Evolutionary conservation across 768 basidiomycete species (phyloP), one percentile per base, ranked within the genome.

Genomic region (Lactifluus pinguis): DNA sequence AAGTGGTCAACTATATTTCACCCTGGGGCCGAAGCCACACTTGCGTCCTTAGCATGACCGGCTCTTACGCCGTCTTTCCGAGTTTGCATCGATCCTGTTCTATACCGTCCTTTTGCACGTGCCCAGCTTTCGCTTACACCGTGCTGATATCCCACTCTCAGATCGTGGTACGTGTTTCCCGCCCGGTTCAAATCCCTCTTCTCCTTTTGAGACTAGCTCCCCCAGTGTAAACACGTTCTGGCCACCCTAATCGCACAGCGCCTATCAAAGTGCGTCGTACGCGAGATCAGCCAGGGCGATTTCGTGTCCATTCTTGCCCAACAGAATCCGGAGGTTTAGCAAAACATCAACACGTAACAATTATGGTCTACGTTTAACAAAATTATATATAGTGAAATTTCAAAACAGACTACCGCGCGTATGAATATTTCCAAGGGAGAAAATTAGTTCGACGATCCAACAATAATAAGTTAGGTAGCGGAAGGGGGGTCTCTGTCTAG

Each of bases 151-250:
- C 80, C 17, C 78, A 79, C 49, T 78, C 80, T 2, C 83, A 89
- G 68, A 67, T 83, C 19, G 84, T 87, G 86, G 90, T 86, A 57
- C 36, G 73, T 49, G 11, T 17, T 15, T 34, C 2, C 21, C 32
- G 25, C 32, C 25, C 25, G 25, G 25, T 25, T 25, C 34, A 17
- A 7, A 15, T n/a, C 4, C 7, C 39, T 14, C 39, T 39, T 39
- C 39, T 50, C 36, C 44, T 47, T 17, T 54, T 57, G 38, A 32
- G 1, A 15, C 10, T 10, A 32, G 42, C 55, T 39, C 30, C 19
- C 19, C 15, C 64, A 92, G 90, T 92, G 90, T 68, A 92, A 92
- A 69, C 90, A 92, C 69, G 71, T 89, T 3, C 76, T 92, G 29
- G 90, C 89, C 3, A 77, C 80, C 13, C 73, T 77, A 14, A 73